Evolutionary conservation across 768 basidiomycete genomes (phyloP), one percentile per base, ranked within the genome.

Genomic region (Boletus tylopilopsis): DNA sequence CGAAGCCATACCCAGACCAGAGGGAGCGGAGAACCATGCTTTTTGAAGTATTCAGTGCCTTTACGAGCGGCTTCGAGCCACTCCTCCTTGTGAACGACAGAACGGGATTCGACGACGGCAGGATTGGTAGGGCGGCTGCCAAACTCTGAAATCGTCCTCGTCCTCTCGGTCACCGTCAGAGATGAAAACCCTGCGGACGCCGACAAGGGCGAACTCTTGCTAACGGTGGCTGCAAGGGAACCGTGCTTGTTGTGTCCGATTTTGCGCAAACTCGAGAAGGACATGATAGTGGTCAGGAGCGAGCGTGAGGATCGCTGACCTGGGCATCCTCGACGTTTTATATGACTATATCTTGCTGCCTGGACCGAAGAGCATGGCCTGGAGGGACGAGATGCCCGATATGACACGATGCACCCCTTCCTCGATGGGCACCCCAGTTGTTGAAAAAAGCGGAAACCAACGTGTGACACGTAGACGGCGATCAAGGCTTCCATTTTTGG

Each of bases 51-150:
- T 39, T 63, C 54, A 0, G 66, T 68, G 29, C 66, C 69, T 30
- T 58, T 51, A 22, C 64, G 63, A 42, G 68, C 68, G 15, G 59
- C 39, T 4, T 49, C 49, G 40, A 68, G 59, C 66, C 66, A 68
- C 19, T 61, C 59, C 5, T 66, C 63, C 43, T 57, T 65, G 43
- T 54, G 61, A 34, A 57, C 59, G 9, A 48, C 19, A 13, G 51
- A n/a, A 15, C 56, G 57, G 15, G 57, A 0, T 21, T 60, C 63
- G 21, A 47, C 22, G 0, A 55, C 1, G 11, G 16, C 1, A 1
- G 60, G 60, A 9, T 60, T 64, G 41, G 47, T 30, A 15, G 60
- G 51, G 16, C 60, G 51, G 42, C 47, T 42, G 30, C 60, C 53
- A 23, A 41, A 55, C 36, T 52, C 60, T 25, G 63, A 59, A 13